Percentiles rank a stretch among this genome's conserved stretches.
These are phyloP conservation scores for Fusarium sp. DNA, from an alignment of 2,329 filamentous ascomycete genomes.

Conservation along the genomic window DNA sequence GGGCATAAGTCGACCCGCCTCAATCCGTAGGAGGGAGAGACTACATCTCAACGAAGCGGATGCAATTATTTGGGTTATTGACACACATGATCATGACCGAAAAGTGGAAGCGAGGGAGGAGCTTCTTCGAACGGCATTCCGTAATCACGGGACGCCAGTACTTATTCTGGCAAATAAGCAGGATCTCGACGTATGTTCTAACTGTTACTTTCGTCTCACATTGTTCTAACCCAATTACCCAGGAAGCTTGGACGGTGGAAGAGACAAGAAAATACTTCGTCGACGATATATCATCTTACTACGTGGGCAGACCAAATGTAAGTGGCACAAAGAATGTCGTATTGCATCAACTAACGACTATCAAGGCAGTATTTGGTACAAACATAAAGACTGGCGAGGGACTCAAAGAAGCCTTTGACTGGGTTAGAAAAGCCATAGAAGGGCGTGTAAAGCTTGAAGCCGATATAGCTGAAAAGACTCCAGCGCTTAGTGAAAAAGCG, in stretches of 20 bases:
- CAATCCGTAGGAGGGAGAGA: background rate
- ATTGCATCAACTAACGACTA: background rate
- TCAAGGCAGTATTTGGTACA: background rate
- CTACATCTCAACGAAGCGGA: background rate
- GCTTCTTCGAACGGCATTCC: background rate
- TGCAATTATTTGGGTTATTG: constrained; percentile 4
- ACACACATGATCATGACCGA: background rate
- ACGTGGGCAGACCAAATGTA: background rate
- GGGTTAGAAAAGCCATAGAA: background rate
- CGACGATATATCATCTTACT: background rate
- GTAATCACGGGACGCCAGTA: background rate
- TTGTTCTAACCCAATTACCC: fast-evolving
- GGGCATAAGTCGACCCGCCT: background rate
- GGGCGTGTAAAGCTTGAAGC: background rate
- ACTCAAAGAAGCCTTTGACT: background rate
- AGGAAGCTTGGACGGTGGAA: background rate
- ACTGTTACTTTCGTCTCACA: background rate
- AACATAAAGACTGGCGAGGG: background rate
- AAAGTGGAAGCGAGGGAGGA: constrained; percentile 10
- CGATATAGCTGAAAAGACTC: background rate
- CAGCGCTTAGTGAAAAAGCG: too few species aligned
- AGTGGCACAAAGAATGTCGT: background rate
- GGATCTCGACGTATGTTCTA: background rate
- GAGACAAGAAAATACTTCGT: background rate
- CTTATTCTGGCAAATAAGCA: constrained; percentile 2